Conservation (phyloP, 139 green algal genomes). For the Coelastrella sp. region DNA sequence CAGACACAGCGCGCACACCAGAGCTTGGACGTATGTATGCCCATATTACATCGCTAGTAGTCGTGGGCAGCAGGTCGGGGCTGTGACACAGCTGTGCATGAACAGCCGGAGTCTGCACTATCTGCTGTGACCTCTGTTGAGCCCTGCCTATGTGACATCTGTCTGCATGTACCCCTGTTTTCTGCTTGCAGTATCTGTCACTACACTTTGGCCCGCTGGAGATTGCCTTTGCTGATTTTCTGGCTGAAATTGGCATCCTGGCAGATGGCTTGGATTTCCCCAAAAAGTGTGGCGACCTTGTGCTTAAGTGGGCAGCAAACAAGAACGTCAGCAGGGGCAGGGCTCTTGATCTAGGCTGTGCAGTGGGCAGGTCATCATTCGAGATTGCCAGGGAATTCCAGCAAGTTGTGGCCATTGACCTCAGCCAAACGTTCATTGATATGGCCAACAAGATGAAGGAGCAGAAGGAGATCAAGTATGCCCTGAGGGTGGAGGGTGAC, state of each 20-base stretch:
- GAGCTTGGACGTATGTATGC: too few species aligned
- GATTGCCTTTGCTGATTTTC: slow-evolving; percentile 43
- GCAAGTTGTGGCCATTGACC: slow-evolving; percentile 81
- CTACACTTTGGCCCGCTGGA: slow-evolving; percentile 64
- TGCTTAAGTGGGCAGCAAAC: slow-evolving; percentile 44
- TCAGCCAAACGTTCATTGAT: slow-evolving; percentile 61
- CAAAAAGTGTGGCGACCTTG: slow-evolving; percentile 51
- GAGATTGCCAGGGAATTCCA: slow-evolving; percentile 71
- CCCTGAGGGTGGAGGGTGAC: slow-evolving; percentile 71
- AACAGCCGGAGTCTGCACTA: not conserved
- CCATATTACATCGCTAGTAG: too few species aligned
- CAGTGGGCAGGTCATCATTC: slow-evolving; percentile 74
- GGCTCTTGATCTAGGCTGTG: slow-evolving; percentile 85
- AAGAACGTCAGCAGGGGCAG: not conserved
- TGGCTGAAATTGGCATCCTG: slow-evolving; percentile 47
- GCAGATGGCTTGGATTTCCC: slow-evolving; percentile 55
- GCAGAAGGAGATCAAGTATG: slow-evolving; percentile 63
- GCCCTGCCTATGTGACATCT: not conserved
- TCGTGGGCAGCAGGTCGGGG: too few species aligned
- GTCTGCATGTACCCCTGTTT: not conserved
- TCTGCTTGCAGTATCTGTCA: slow-evolving; percentile 54
- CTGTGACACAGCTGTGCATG: not conserved
- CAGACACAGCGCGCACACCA: too few species aligned
- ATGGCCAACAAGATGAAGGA: slow-evolving; percentile 67
- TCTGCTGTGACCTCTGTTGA: not conserved